Evolutionary conservation across 768 basidiomycete genomes (phyloP).

Genomic region (Serendipita vermifera): DNA sequence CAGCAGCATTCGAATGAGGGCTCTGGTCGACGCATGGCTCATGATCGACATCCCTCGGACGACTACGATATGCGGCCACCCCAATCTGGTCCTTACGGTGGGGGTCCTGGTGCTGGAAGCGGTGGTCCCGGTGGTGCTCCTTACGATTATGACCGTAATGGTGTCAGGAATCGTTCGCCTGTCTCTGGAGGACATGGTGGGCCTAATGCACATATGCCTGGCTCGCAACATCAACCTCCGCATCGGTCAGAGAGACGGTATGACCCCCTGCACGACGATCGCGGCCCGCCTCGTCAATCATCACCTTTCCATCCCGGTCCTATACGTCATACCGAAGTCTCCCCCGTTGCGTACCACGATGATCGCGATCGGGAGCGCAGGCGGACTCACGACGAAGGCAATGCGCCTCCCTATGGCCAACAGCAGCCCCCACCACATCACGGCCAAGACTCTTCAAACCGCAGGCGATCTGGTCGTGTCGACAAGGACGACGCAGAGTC

Average conservation of each 20-base stretch:
- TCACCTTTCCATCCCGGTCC: constrained; percentile 3
- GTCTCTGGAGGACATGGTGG: too few species aligned
- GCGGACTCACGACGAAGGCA: neutral
- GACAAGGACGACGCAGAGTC: constrained; percentile 5
- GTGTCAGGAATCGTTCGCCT: too few species aligned
- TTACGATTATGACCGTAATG: too few species aligned
- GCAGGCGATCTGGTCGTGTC: neutral
- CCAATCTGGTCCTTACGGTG: neutral
- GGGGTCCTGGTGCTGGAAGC: too few species aligned
- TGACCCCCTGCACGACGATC: neutral
- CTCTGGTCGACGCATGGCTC: neutral
- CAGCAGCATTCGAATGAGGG: neutral
- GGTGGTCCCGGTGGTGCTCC: too few species aligned
- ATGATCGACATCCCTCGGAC: constrained; percentile 3
- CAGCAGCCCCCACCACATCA: too few species aligned
- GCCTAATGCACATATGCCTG: too few species aligned
- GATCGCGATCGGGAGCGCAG: neutral
- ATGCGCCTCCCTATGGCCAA: too few species aligned
- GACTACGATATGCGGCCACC: constrained; percentile 3
- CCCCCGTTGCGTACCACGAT: neutral
- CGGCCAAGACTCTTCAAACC: too few species aligned
- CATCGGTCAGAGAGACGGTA: neutral
- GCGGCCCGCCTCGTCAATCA: neutral
- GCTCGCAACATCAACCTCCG: neutral
- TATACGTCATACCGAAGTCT: neutral